Percentiles rank a stretch among this genome's conserved stretches.
Conservation (phyloP, 306 rosid genomes). For the Trichosanthes truncata region DNA sequence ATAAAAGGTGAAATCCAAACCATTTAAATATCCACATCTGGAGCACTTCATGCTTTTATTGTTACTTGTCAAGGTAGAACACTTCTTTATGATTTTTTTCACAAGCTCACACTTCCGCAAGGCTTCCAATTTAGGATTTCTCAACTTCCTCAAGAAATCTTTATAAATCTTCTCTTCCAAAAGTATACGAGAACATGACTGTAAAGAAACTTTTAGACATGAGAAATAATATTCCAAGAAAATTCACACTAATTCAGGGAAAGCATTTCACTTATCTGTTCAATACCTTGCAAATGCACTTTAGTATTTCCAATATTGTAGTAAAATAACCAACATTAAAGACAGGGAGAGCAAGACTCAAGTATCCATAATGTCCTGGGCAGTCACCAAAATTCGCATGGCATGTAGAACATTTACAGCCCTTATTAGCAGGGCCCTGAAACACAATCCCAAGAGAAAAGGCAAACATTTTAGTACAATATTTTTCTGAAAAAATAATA, state of each 20-base stretch:
- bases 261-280: not conserved
- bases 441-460: constrained; percentile 1
- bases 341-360: constrained; percentile 65
- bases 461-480: not conserved
- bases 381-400: constrained; percentile 43
- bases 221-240: not conserved
- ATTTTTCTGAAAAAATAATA: not conserved
- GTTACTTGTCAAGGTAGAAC: constrained; percentile 27
- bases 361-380: constrained; percentile 82
- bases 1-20: constrained; percentile 32
- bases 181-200: constrained; percentile 76
- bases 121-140: constrained; percentile 45
- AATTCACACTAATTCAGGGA: not conserved
- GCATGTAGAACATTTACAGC: constrained; percentile 56
- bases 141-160: constrained; percentile 48
- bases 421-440: constrained; percentile 78
- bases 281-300: constrained; percentile 90
- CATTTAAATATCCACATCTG: constrained; percentile 60
- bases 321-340: constrained; percentile 56
- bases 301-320: constrained; percentile 49
- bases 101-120: constrained; percentile 36
- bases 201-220: constrained; percentile 20
- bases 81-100: constrained; percentile 38
- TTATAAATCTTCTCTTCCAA: constrained; percentile 32
- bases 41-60: constrained; percentile 43